Base-by-base conservation (phyloP, 2,329 filamentous ascomycete genomes). In the Diaporthe helianthi region DNA sequence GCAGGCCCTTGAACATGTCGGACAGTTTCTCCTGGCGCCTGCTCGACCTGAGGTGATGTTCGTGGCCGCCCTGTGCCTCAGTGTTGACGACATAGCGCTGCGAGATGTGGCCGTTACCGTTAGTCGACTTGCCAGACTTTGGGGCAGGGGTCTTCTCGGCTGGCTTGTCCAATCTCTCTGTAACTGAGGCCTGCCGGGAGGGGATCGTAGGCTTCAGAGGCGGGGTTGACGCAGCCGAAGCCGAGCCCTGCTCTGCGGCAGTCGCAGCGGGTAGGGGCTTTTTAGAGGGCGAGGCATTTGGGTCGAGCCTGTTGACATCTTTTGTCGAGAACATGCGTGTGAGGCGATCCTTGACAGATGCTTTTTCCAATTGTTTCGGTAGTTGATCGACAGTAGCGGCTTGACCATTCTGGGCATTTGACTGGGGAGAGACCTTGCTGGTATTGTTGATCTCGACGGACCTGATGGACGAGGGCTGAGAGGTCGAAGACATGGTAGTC, bases 21-120 rank as follows among this genome's bases (percentile, higher is more conserved):
- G 92, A 91, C 68, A 99, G 85, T 82, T 98, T 98, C 81, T 99
- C 95, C 80, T 99, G 95, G 69, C 96, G 89, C 78, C 93, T 93
- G 71, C 93, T 92, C 71, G 93, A 94, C 82, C 93, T 96, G 72
- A 99, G 89, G 75, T 93, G 89, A 78, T 99, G 96, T 76, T 92
- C 90, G 76, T 99, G 96, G 44, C 89, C 87, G 72, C 93, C 92
- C 72, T 91, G 83, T 8, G 82, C 79, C 7, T 86, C 84, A 26
- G 82, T 73, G 67, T 84, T 83, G 52, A 82, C 63, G 33, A 85
- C 80, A 76, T 87, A 90, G 73, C 88, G 86, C 72, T 85, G 82
- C 6, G 71, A 71, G 4, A 72, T 68, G 12, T 72, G 74, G 44
- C 77, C 75, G 33, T 77, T 76, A 64, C 72, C 73, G 46, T 78